These are phyloP conservation scores for Scytalidium lignicola DNA, from an alignment of 2,329 filamentous ascomycete species.

Conservation along the genomic window DNA sequence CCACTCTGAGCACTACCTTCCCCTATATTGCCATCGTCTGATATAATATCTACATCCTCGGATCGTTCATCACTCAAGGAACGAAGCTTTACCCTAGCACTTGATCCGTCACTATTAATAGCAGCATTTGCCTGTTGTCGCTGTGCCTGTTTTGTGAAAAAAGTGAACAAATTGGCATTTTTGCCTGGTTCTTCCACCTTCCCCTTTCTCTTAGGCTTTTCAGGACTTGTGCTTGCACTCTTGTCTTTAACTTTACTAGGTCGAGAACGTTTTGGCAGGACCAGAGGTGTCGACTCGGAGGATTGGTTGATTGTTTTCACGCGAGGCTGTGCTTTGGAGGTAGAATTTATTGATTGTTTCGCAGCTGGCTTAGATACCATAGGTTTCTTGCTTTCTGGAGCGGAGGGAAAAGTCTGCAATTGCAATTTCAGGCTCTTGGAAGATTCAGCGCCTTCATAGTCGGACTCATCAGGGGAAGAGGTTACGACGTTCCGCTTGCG, in stretches of 20 bases:
- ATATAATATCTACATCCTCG: slow-evolving; percentile 36
- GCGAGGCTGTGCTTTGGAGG: slow-evolving; percentile 19
- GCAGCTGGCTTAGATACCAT: slow-evolving; percentile 6
- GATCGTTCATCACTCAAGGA: slow-evolving; percentile 19
- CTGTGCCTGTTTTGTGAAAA: slow-evolving; percentile 59
- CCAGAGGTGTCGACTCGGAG: slow-evolving; percentile 22
- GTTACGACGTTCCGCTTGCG: slow-evolving; percentile 50
- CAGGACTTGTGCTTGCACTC: slow-evolving; percentile 39
- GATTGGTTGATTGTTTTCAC: slow-evolving; percentile 22
- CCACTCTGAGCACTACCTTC: slow-evolving; percentile 44
- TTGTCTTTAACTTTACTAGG: slow-evolving; percentile 21
- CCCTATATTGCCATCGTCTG: slow-evolving; percentile 50
- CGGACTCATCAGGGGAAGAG: slow-evolving; percentile 33
- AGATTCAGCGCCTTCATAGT: slow-evolving; percentile 43
- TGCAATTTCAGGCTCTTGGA: slow-evolving; percentile 12
- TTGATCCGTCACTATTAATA: slow-evolving; percentile 3
- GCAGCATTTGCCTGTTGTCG: slow-evolving; percentile 26
- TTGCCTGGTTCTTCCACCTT: slow-evolving; percentile 46
- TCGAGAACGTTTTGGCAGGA: slow-evolving; percentile 23
- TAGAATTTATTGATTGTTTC: slow-evolving; percentile 20
- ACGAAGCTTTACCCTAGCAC: slow-evolving; percentile 27
- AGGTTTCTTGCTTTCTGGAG: slow-evolving; percentile 6
- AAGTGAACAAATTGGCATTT: slow-evolving; percentile 50
- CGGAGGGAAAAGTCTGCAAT: slow-evolving; percentile 16
- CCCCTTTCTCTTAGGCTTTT: slow-evolving; percentile 33